These are phyloP conservation scores for Penicillium sp. DNA, from an alignment of 2,329 filamentous ascomycete species.

Conservation along the genomic window DNA sequence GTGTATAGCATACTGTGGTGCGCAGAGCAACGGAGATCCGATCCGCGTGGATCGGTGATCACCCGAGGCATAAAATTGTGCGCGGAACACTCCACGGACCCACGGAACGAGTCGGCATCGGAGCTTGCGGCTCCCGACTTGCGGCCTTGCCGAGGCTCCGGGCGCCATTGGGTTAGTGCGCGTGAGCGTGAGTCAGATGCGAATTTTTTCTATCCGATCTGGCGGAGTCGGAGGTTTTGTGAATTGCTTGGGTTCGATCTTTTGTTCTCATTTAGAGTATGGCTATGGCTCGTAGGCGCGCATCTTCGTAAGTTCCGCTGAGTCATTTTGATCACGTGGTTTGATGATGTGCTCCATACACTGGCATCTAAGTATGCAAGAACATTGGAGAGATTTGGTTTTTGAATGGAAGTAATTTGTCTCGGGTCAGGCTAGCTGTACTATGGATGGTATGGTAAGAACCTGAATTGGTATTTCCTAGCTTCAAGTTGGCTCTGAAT, in stretches of 20 bases:
- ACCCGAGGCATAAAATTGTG: constrained; percentile 1
- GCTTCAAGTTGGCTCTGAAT: no score
- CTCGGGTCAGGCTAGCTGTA: no score
- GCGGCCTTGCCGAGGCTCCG: not conserved
- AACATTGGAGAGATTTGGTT: no score
- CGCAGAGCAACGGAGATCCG: not conserved
- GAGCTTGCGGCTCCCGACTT: not conserved
- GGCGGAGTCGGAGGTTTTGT: not conserved
- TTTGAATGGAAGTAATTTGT: no score
- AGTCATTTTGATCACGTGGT: not conserved
- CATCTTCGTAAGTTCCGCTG: not conserved
- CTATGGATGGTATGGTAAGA: no score
- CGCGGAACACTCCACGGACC: not conserved
- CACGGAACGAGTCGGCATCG: not conserved
- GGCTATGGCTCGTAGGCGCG: not conserved
- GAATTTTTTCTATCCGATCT: not conserved
- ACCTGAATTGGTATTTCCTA: no score
- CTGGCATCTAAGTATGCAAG: no score
- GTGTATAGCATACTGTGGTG: no score
- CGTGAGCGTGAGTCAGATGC: not conserved
- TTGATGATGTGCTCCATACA: not conserved
- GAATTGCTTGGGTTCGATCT: not conserved
- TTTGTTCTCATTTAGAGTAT: not conserved
- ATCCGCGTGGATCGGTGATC: constrained; percentile 1
- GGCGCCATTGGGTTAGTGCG: not conserved